Percentiles rank a stretch among this genome's conserved stretches.
phyloP scores from a whole-genome alignment of 176 grass and related monocot species.

The Aegilops tauschii region DNA sequence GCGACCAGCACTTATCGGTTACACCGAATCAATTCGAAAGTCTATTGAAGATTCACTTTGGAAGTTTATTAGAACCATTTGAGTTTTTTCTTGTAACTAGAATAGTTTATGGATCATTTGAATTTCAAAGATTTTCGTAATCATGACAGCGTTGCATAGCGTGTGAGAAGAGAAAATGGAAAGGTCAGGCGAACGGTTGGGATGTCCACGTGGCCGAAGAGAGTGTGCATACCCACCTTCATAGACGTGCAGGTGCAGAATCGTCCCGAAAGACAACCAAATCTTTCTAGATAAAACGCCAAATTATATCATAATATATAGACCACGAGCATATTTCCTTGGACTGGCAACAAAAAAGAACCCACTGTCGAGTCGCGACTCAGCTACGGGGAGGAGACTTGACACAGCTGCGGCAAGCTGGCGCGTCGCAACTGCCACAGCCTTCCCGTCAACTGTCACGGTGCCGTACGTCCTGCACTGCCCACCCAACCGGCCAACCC shows the following conservation, averaged over 20 bases:
- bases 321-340: background rate
- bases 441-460: background rate
- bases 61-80: too few relatives aligned
- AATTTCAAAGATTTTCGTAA: too few relatives aligned
- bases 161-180: too few relatives aligned
- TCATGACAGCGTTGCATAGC: too few relatives aligned
- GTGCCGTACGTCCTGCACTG: constrained; percentile 1
- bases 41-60: too few relatives aligned
- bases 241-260: background rate
- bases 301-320: background rate
- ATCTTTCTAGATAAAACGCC: background rate
- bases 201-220: background rate
- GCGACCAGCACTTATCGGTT: too few relatives aligned
- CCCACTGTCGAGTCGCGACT: background rate
- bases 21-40: too few relatives aligned
- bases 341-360: background rate
- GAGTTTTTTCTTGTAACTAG: too few relatives aligned
- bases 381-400: background rate
- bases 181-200: background rate
- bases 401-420: background rate
- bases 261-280: background rate
- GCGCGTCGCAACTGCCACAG: constrained; percentile 15
- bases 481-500: constrained; percentile 26
- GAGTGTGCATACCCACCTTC: background rate
- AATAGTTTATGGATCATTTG: too few relatives aligned